Percentiles rank a stretch among this genome's conserved stretches.
These are phyloP conservation scores for Trapa incisa DNA, from an alignment of 345 rosid species.

Conservation along the genomic window DNA sequence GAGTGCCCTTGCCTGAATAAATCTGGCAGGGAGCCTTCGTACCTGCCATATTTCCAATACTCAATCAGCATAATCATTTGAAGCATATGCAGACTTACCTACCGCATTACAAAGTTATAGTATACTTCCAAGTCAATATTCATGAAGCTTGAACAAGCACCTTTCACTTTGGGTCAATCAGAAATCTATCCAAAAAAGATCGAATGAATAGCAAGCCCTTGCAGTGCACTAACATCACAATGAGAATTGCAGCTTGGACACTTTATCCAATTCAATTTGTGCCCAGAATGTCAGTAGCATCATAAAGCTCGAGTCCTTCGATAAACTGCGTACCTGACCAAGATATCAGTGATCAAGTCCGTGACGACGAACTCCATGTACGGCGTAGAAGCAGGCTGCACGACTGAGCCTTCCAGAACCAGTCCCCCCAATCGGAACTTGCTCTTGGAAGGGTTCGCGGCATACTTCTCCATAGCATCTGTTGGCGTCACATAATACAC, in stretches of 20 bases:
- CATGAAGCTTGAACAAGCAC: background rate
- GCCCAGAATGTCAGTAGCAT: too few relatives aligned
- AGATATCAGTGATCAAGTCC: constrained; percentile 70
- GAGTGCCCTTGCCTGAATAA: constrained; percentile 91
- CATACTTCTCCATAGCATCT: constrained; percentile 70
- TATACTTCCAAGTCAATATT: background rate
- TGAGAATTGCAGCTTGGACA: too few relatives aligned
- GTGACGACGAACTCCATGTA: constrained; percentile 86
- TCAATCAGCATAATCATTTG: background rate
- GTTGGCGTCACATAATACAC: constrained; percentile 83
- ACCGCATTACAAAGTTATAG: background rate
- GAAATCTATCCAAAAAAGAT: background rate
- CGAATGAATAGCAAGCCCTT: too few relatives aligned
- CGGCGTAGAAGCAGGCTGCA: constrained; percentile 52
- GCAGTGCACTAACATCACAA: too few relatives aligned
- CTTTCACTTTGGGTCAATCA: background rate
- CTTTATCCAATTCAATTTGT: too few relatives aligned
- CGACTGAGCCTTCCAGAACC: constrained; percentile 90
- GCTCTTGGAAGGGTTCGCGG: constrained; percentile 46
- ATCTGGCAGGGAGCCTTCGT: constrained; percentile 72
- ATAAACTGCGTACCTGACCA: constrained; percentile 38
- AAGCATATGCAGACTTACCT: background rate
- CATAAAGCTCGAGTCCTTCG: background rate
- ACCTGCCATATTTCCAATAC: constrained; percentile 16
- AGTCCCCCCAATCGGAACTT: constrained; percentile 78